phyloP scores from a whole-genome alignment of 1,139 yeast genomes.

The Sugiyamaella paludigena region DNA sequence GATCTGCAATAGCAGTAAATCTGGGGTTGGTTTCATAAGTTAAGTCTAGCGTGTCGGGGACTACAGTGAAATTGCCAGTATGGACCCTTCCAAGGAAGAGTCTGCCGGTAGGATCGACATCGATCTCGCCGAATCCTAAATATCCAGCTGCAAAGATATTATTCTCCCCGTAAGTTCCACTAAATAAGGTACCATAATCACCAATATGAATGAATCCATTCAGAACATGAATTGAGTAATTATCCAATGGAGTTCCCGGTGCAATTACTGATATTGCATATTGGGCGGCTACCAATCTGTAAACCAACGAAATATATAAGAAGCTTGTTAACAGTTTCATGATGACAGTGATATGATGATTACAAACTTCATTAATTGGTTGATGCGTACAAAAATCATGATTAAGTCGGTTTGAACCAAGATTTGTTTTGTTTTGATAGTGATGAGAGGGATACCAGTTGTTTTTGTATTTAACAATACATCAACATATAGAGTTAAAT shows the following conservation, averaged over 20 bases:
- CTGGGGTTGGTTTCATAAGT: conserved; percentile 16
- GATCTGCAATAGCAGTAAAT: conserved; percentile 21
- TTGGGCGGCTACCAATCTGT: conserved; percentile 4
- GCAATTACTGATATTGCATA: conserved; percentile 12
- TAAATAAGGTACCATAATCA: conserved; percentile 6
- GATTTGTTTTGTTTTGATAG: no score
- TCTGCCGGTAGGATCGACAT: conserved; percentile 5
- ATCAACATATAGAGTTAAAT: no score
- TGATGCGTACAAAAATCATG: no score
- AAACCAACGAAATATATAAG: background rate
- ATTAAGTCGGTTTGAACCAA: no score
- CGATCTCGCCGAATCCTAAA: conserved; percentile 3
- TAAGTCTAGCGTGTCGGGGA: conserved; percentile 11
- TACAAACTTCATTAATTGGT: no score
- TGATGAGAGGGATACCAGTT: no score
- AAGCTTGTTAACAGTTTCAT: no score
- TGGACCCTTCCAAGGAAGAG: conserved; percentile 7
- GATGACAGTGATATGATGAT: no score
- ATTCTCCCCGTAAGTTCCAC: conserved; percentile 1
- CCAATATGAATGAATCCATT: conserved; percentile 8
- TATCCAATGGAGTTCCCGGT: conserved; percentile 10
- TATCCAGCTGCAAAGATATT: background rate
- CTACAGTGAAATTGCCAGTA: conserved; percentile 8
- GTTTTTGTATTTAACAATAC: no score
- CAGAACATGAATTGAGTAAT: conserved; percentile 3